Conservation (phyloP, 768 basidiomycete species). For the Cytidiella melzeri region DNA sequence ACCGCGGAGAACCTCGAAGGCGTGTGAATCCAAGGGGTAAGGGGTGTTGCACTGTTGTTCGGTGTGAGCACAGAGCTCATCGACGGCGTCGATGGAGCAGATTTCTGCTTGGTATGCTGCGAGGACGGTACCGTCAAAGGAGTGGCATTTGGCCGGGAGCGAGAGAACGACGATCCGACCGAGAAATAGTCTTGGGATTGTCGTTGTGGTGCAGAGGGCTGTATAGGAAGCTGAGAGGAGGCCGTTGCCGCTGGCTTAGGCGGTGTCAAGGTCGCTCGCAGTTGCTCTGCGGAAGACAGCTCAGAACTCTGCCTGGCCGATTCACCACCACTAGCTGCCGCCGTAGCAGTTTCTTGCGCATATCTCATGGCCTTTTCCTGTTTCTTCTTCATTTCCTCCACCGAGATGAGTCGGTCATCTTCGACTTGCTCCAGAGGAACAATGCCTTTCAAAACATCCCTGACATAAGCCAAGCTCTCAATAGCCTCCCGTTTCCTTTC, state of each 20-base stretch:
- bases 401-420: conserved; percentile 58
- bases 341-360: conserved; percentile 20
- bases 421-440: conserved; percentile 42
- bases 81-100: conserved; percentile 14
- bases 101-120: conserved; percentile 5
- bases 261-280: conserved; percentile 1
- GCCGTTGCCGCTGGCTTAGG: conserved; percentile 19
- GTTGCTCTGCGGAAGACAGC: conserved; percentile 1
- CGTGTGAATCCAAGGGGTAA: conserved; percentile 55
- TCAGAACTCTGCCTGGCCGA: conserved; percentile 2
- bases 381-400: conserved; percentile 39
- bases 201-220: conserved; percentile 3
- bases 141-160: conserved; percentile 12
- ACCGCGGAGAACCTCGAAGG: conserved; percentile 38
- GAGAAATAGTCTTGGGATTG: conserved; percentile 17
- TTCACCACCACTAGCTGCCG: conserved; percentile 14
- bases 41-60: conserved; percentile 16
- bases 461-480: conserved; percentile 70
- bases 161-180: conserved; percentile 14
- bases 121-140: conserved; percentile 11
- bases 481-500: conserved; percentile 54
- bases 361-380: conserved; percentile 17
- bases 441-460: conserved; percentile 61
- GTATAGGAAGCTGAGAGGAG: conserved; percentile 13
- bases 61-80: conserved; percentile 13